Evolutionary conservation across 768 basidiomycete genomes (phyloP).

Genomic region (Hypholoma sublateritium): DNA sequence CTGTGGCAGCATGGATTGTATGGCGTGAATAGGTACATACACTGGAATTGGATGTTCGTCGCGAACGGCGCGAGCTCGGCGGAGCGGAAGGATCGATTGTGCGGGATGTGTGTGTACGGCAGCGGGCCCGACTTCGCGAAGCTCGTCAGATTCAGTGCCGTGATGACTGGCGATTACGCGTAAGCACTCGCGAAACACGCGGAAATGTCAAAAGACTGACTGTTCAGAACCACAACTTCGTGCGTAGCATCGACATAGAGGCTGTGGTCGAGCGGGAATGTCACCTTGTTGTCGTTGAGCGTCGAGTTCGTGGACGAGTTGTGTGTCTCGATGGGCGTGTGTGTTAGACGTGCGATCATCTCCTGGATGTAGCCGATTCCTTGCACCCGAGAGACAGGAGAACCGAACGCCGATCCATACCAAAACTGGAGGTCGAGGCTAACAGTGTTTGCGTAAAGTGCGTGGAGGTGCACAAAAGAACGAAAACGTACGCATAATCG

Average conservation of each 20-base stretch:
- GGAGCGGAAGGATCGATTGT: slow-evolving; percentile 64
- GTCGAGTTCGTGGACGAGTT: slow-evolving; percentile 88
- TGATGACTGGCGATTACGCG: slow-evolving; percentile 52
- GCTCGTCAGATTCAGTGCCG: slow-evolving; percentile 79
- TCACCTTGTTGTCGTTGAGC: slow-evolving; percentile 63
- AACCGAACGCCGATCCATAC: slow-evolving; percentile 81
- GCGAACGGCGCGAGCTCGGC: slow-evolving; percentile 85
- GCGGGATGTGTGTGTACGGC: slow-evolving; percentile 69
- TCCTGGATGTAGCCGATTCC: slow-evolving; percentile 85
- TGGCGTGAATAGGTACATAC: slow-evolving; percentile 39
- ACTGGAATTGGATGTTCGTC: slow-evolving; percentile 87
- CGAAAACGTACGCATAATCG: slow-evolving; percentile 67
- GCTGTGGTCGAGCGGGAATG: slow-evolving; percentile 69
- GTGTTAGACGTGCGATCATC: slow-evolving; percentile 77
- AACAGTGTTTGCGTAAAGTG: background rate
- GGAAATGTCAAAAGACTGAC: slow-evolving; percentile 35
- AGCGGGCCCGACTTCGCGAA: slow-evolving; percentile 75
- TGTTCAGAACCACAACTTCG: slow-evolving; percentile 88
- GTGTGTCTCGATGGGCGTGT: slow-evolving; percentile 65
- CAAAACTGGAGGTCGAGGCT: slow-evolving; percentile 51
- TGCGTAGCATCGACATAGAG: slow-evolving; percentile 91
- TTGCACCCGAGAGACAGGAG: slow-evolving; percentile 72
- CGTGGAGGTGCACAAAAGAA: background rate
- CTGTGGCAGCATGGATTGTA: slow-evolving; percentile 14
- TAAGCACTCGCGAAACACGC: background rate